These are phyloP conservation scores for Balakata baccata DNA, from an alignment of 345 rosid genomes.

Conservation along the genomic window DNA sequence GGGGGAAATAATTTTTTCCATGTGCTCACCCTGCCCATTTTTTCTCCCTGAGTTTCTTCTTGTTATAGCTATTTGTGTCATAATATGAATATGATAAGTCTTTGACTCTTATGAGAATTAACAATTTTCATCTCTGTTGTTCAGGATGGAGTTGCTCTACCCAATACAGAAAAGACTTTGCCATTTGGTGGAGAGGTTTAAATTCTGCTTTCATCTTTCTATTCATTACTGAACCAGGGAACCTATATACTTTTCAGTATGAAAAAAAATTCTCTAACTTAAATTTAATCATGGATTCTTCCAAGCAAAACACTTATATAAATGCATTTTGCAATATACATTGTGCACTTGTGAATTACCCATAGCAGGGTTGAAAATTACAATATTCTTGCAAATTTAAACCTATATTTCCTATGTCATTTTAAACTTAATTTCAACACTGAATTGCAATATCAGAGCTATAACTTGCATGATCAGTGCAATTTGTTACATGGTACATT, in stretches of 20 bases:
- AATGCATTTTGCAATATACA: not conserved
- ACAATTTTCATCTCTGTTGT: constrained; percentile 16
- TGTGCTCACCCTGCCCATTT: not conserved
- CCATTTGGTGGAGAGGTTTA: constrained; percentile 95
- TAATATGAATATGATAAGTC: not conserved
- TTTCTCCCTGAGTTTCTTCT: constrained; percentile 2
- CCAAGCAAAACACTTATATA: not conserved
- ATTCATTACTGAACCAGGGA: constrained; percentile 3
- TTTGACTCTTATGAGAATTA: constrained; percentile 18
- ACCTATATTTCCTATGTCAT: not conserved
- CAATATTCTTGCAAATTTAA: not conserved
- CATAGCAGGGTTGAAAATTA: not conserved
- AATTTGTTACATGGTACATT: not conserved
- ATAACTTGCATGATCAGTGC: not conserved
- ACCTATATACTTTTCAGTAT: constrained; percentile 6
- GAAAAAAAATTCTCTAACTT: constrained; percentile 12
- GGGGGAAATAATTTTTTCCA: not conserved
- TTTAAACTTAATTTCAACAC: not conserved
- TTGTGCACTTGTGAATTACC: not conserved
- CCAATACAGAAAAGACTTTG: constrained; percentile 83
- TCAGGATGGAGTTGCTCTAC: constrained; percentile 94
- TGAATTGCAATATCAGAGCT: not conserved
- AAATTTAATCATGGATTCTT: not conserved
- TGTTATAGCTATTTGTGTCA: not conserved
- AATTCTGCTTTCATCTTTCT: constrained; percentile 23